phyloP scores from a whole-genome alignment of 768 basidiomycete genomes.

The Dentipellis sp. region DNA sequence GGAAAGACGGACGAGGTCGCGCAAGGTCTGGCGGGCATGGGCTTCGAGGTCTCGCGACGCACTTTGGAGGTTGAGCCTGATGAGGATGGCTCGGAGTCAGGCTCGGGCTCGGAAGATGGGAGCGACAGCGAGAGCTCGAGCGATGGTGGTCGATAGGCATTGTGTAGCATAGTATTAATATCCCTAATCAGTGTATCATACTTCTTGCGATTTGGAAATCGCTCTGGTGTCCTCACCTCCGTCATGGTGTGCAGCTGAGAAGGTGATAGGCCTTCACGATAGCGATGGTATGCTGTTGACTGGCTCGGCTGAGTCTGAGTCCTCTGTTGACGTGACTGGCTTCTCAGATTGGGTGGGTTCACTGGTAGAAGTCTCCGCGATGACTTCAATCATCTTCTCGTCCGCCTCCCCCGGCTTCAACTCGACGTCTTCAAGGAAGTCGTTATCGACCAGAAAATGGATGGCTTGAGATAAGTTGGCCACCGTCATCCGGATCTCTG shows the following conservation, averaged over 20 bases:
- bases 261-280: not conserved
- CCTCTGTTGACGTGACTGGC: not conserved
- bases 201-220: not conserved
- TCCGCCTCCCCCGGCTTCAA: constrained; percentile 69
- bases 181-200: constrained; percentile 3
- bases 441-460: constrained; percentile 82
- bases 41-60: constrained; percentile 73
- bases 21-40: constrained; percentile 49
- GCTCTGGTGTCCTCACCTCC: not conserved
- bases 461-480: constrained; percentile 92
- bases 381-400: constrained; percentile 52
- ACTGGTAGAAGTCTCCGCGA: constrained; percentile 20
- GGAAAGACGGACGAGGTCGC: constrained; percentile 68
- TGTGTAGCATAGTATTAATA: not conserved
- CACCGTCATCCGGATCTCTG: constrained; percentile 80
- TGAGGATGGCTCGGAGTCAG: constrained; percentile 35
- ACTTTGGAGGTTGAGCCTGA: constrained; percentile 50
- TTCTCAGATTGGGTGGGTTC: not conserved
- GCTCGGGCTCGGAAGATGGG: constrained; percentile 16
- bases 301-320: not conserved
- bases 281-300: not conserved
- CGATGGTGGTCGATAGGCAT: not conserved
- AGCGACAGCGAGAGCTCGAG: constrained; percentile 23
- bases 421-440: constrained; percentile 78
- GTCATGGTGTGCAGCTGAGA: not conserved